Base-by-base conservation (phyloP, 306 rosid genomes). In the Gynostemma pentaphyllum region DNA sequence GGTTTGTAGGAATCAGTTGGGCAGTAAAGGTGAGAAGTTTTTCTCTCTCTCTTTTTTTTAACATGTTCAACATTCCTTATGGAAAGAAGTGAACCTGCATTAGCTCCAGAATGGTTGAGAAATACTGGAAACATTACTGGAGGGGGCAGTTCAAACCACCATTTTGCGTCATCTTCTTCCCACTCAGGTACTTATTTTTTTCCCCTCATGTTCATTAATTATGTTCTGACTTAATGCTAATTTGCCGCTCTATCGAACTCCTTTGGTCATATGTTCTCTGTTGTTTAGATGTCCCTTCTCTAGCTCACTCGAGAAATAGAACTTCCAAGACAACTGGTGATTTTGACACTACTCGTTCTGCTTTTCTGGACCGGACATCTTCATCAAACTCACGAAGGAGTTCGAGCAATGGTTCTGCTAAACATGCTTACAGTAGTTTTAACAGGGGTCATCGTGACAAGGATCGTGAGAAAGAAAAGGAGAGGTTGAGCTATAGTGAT, bases 61-160 rank as follows among this genome's bases (percentile, higher is more conserved):
- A 86, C 75, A 86, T 88, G 96, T 81, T 86, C 95, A 86, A 81
- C 78, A 80, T 76, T 94, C 87, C 84, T 76, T 79, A 94, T 94
- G 99, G 97, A 81, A 76, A 88, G 82, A 88, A 86, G 99, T 94
- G 97, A 94, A 82, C 95, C 96, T 59, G 37, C 99, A n/a, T 86
- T 94, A 82, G 95, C 78, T 78, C 99, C 99, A 75, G 84, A 94
- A 88, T 94, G 99, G 99, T 80, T 94, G 90, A 88, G 95, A 85
- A 81, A 72, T 78, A 56, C 95, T 65, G 99, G 97, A 80, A 76
- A 82, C 79, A 86, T 79, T 72, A 72, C 95, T 44, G 97, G 90
- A 75, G 82, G 82, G 72, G 85, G 95, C 80, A 83, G 70, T 88
- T 86, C 97, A 75, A 70, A 85, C 90, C 95, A 71, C 87, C 99